Percentiles rank a stretch among this genome's conserved stretches.
phyloP scores from a whole-genome alignment of 2,329 filamentous ascomycete species.

The Trichoderma hamatum region DNA sequence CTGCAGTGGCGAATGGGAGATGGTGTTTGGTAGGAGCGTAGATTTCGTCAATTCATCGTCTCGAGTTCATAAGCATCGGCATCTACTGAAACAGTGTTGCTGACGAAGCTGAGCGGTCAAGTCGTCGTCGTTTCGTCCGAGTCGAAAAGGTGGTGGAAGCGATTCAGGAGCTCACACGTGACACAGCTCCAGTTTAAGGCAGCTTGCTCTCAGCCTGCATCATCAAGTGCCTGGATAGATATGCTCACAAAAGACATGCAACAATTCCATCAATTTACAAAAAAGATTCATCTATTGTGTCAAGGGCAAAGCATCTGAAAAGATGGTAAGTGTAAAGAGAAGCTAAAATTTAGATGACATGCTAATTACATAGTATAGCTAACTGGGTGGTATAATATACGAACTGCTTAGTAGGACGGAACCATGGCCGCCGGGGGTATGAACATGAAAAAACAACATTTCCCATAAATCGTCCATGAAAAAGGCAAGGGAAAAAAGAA shows the following conservation, averaged over 20 bases:
- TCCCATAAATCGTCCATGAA: conserved; percentile 13
- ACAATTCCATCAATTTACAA: background rate
- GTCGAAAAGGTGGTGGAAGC: conserved; percentile 2
- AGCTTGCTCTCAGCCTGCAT: background rate
- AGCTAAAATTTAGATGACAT: background rate
- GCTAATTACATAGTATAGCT: background rate
- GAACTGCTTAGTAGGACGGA: background rate
- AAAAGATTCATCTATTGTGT: background rate
- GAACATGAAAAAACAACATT: conserved; percentile 4
- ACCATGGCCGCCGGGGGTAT: conserved; percentile 8
- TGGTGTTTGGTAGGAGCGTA: background rate
- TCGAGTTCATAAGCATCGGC: background rate
- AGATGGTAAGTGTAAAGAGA: background rate
- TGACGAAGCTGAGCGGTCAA: background rate
- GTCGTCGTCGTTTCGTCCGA: background rate
- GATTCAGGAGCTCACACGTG: conserved; percentile 27
- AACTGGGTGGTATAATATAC: background rate
- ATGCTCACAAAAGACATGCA: background rate
- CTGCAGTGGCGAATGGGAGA: background rate
- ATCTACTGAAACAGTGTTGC: background rate
- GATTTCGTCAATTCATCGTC: conserved; percentile 16
- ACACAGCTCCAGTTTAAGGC: conserved; percentile 23
- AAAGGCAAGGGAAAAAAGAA: background rate
- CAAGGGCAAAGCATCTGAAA: too few relatives aligned
- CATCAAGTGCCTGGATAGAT: background rate